A percentile compares a stretch with the other conserved stretches of the same genome.
phyloP scores from a whole-genome alignment of 345 rosid species.

The Boechera retrofracta region DNA sequence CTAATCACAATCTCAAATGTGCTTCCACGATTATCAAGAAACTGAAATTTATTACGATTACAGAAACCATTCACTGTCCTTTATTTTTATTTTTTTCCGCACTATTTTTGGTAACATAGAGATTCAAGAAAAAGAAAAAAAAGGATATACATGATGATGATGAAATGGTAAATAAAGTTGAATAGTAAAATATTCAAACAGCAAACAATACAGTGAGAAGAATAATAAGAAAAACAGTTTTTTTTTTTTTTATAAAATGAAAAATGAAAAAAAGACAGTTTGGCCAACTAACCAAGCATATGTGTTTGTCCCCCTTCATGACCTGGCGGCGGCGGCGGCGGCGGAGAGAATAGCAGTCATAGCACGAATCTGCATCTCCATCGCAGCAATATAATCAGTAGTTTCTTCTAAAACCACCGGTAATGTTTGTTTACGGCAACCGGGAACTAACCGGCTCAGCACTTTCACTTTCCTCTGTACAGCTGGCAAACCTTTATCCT shows the following conservation, averaged over 20 bases:
- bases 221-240: conserved; percentile 32
- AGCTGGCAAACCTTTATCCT: conserved; percentile 61
- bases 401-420: conserved; percentile 95
- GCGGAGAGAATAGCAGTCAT: conserved; percentile 76
- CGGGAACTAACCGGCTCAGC: conserved; percentile 96
- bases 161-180: conserved; percentile 26
- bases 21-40: conserved; percentile 33
- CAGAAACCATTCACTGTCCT: conserved; percentile 35
- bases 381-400: conserved; percentile 90
- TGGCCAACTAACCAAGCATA: conserved; percentile 46
- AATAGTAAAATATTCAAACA: conserved; percentile 33
- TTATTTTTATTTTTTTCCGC: neutral
- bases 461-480: conserved; percentile 80
- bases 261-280: conserved; percentile 22
- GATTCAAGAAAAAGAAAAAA: neutral
- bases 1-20: conserved; percentile 30
- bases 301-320: conserved; percentile 42
- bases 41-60: conserved; percentile 42
- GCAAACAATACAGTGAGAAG: conserved; percentile 36
- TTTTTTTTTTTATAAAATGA: neutral
- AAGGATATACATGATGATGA: conserved; percentile 30
- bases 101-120: conserved; percentile 29
- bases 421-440: conserved; percentile 89
- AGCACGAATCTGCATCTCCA: conserved; percentile 97
- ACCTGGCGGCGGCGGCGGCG: conserved; percentile 35